These are phyloP conservation scores for Carallia brachiata DNA, from an alignment of 345 rosid genomes.

Conservation along the genomic window DNA sequence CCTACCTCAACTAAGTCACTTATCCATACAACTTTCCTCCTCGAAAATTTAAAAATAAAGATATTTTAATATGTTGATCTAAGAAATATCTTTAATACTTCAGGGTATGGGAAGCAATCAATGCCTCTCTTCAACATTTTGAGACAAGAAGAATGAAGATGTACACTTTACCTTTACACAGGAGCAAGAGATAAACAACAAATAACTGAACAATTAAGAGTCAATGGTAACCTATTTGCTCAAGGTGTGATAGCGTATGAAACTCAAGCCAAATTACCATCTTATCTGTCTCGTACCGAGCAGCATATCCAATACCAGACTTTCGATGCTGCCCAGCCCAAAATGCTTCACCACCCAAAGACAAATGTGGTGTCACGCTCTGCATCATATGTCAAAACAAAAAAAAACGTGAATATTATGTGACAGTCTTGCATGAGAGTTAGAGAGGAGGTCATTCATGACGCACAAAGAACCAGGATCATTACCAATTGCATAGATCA, in stretches of 20 bases:
- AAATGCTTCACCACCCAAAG: slow-evolving; percentile 90
- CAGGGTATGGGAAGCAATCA: not conserved
- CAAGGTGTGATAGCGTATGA: not conserved
- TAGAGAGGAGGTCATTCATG: not conserved
- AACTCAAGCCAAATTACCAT: slow-evolving; percentile 51
- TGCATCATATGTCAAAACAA: slow-evolving; percentile 25
- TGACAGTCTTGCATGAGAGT: not conserved
- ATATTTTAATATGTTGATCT: not conserved
- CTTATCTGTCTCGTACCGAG: slow-evolving; percentile 83
- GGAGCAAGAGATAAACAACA: not conserved
- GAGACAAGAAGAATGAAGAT: not conserved
- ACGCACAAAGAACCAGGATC: not conserved
- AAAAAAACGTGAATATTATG: not conserved
- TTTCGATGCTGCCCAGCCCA: slow-evolving; percentile 97
- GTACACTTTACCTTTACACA: not conserved
- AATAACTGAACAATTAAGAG: not conserved
- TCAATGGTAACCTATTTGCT: not conserved
- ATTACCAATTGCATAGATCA: not conserved
- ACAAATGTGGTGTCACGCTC: slow-evolving; percentile 71
- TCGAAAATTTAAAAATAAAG: not conserved
- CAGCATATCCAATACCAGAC: slow-evolving; percentile 95
- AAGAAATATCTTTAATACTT: not conserved
- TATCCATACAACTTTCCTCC: not conserved
- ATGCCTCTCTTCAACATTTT: not conserved
- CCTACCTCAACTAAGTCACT: too few relatives aligned